phyloP scores from a whole-genome alignment of 2,329 filamentous ascomycete species.

The Aspergillus arachidicola region DNA sequence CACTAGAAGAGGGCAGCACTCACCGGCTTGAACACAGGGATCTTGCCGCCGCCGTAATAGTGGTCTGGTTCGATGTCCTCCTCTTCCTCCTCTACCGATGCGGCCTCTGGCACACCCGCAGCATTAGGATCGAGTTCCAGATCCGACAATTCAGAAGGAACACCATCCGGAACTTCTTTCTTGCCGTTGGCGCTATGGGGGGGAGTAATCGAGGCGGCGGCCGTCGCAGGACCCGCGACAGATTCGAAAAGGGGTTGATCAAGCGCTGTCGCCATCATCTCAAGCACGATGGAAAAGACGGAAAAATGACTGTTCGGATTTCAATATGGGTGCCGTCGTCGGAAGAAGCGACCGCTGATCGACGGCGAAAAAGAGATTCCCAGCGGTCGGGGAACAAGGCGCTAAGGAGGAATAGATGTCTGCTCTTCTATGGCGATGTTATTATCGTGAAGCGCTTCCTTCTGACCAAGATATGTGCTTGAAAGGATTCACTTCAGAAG shows the following conservation, averaged over 20 bases:
- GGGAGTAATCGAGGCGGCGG: slow-evolving; percentile 44
- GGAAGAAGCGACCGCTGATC: slow-evolving; percentile 46
- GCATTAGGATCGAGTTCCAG: slow-evolving; percentile 42
- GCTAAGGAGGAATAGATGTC: slow-evolving; percentile 9
- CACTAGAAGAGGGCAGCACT: slow-evolving; percentile 36
- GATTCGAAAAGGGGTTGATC: slow-evolving; percentile 34
- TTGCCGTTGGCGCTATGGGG: slow-evolving; percentile 48
- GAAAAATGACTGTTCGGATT: slow-evolving; percentile 14
- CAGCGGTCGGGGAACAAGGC: slow-evolving; percentile 44
- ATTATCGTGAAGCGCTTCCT: slow-evolving; percentile 6
- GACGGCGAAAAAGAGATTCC: slow-evolving; percentile 42
- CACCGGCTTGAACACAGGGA: slow-evolving; percentile 90
- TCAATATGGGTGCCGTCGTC: slow-evolving; percentile 38
- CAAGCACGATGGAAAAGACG: slow-evolving; percentile 15
- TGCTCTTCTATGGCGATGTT: slow-evolving; percentile 9
- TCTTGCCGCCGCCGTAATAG: slow-evolving; percentile 78
- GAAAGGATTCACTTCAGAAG: background rate
- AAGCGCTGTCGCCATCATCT: slow-evolving; percentile 38
- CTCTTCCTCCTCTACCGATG: slow-evolving; percentile 62
- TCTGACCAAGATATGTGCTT: background rate
- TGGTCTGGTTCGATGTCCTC: slow-evolving; percentile 82
- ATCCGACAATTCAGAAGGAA: slow-evolving; percentile 45
- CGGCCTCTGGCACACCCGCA: slow-evolving; percentile 27
- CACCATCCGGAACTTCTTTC: slow-evolving; percentile 46
- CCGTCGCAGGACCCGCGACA: slow-evolving; percentile 27